Conservation (phyloP, 2,329 filamentous ascomycete genomes). For the Colletotrichum lini region DNA sequence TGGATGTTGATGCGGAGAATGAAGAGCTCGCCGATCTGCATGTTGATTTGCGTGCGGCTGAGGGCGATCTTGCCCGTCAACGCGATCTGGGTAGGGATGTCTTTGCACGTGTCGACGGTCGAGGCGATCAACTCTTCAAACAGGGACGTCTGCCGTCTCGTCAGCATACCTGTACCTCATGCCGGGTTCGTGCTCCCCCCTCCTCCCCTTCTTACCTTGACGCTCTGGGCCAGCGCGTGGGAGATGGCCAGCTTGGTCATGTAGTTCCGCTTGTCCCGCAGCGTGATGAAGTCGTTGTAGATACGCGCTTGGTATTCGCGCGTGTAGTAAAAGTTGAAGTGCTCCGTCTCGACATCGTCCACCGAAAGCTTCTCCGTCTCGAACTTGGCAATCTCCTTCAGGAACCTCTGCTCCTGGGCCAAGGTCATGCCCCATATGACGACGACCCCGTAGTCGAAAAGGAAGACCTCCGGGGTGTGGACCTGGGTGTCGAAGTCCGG, state of each 20-base stretch:
- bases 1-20: conserved; percentile 98
- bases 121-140: conserved; percentile 96
- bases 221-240: conserved; percentile 94
- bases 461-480: conserved; percentile 93
- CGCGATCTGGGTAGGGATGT: conserved; percentile 93
- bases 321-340: conserved; percentile 99
- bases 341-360: conserved; percentile 94
- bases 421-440: conserved; percentile 98
- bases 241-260: conserved; percentile 99
- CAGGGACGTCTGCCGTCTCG: conserved; percentile 78
- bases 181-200: background rate
- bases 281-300: conserved; percentile 98
- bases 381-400: conserved; percentile 95
- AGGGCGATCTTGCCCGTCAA: conserved; percentile 92
- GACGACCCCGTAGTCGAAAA: conserved; percentile 97
- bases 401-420: conserved; percentile 89
- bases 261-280: conserved; percentile 94
- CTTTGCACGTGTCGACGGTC: conserved; percentile 93
- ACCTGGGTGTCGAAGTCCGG: conserved; percentile 89
- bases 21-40: conserved; percentile 99
- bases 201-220: conserved; percentile 74
- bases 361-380: conserved; percentile 90
- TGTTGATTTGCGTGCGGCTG: conserved; percentile 92
- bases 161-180: background rate
- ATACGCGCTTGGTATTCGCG: conserved; percentile 97